These are phyloP conservation scores for Xylaria telfairii DNA, from an alignment of 495 filamentous ascomycete genomes.

Conservation along the genomic window DNA sequence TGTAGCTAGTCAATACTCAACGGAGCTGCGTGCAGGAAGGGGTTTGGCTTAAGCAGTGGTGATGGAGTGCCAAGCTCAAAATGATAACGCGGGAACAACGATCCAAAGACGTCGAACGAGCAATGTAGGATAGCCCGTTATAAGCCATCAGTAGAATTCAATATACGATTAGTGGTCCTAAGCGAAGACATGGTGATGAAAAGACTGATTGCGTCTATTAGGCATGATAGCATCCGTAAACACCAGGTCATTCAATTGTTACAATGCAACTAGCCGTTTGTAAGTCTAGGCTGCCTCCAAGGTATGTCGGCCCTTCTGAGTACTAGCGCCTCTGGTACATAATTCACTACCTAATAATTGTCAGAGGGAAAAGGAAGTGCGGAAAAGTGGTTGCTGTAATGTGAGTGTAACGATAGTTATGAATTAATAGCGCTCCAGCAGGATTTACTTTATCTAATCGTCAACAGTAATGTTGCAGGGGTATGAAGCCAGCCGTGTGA, in stretches of 20 bases:
- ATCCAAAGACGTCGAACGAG: no score
- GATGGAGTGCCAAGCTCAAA: no score
- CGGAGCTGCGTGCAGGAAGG: no score
- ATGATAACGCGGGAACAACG: no score
- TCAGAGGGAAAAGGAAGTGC: neutral
- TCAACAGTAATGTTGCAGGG: neutral
- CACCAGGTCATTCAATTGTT: no score
- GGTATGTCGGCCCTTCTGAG: no score
- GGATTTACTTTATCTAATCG: neutral
- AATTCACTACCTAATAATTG: neutral
- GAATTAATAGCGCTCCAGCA: no score
- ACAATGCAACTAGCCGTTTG: neutral
- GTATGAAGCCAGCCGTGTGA: neutral
- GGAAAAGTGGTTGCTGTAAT: neutral
- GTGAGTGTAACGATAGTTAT: neutral
- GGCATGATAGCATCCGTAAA: neutral
- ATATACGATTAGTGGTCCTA: no score
- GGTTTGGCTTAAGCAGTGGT: no score
- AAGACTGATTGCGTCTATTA: neutral
- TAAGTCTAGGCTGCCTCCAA: neutral
- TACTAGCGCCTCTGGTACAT: neutral
- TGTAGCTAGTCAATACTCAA: no score
- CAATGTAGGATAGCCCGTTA: no score
- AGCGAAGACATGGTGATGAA: neutral
- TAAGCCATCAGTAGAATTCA: no score